phyloP scores from a whole-genome alignment of 2,329 filamentous ascomycete species.

The Colletotrichum eremochloae region DNA sequence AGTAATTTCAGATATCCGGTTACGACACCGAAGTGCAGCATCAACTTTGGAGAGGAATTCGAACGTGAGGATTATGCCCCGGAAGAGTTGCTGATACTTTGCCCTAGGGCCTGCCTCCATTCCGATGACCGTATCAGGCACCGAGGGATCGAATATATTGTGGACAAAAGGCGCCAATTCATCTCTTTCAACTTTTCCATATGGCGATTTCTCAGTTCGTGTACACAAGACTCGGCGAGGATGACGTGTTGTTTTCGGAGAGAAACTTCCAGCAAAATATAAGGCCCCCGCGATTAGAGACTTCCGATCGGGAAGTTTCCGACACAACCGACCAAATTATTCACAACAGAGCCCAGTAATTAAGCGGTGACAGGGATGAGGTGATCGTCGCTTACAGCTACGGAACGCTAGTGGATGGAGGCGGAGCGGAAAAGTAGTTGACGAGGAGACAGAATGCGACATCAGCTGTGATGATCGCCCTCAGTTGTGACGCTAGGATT shows the following conservation, averaged over 20 bases:
- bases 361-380: neutral
- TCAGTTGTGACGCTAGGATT: neutral
- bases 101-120: neutral
- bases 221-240: too few species aligned
- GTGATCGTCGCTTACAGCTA: neutral
- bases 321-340: slow-evolving; percentile 4
- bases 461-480: neutral
- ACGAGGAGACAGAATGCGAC: neutral
- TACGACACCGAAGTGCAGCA: neutral
- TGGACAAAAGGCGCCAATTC: neutral
- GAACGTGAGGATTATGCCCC: neutral
- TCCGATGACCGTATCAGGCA: neutral
- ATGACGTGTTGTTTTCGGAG: neutral
- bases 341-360: neutral
- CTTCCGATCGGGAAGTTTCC: neutral
- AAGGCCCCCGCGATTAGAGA: slow-evolving; percentile 1
- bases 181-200: neutral
- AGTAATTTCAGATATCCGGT: too few species aligned
- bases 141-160: neutral
- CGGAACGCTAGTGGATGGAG: neutral
- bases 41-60: neutral
- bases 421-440: neutral
- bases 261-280: neutral
- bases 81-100: neutral
- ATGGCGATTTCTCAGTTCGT: neutral